These are phyloP conservation scores for Aspergillus versicolor DNA, from an alignment of 2,329 filamentous ascomycete genomes.

Conservation along the genomic window DNA sequence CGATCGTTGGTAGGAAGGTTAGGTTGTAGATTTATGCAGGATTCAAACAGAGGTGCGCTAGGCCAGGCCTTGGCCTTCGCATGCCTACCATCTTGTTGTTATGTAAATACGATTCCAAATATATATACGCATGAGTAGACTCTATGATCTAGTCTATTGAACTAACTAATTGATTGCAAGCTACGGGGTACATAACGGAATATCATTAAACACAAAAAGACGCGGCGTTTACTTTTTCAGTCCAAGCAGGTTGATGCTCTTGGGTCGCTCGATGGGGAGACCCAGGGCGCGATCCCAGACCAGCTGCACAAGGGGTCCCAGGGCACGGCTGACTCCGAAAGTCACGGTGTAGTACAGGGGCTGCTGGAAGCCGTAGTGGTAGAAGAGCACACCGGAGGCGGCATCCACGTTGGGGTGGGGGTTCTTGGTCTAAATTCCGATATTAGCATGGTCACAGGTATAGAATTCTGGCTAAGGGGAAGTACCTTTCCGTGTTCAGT, in stretches of 20 bases:
- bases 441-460: not conserved
- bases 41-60: not conserved
- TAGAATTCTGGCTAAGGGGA: not conserved
- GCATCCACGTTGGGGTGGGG: constrained; percentile 97
- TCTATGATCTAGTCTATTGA: constrained; percentile 10
- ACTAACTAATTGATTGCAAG: not conserved
- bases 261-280: constrained; percentile 93
- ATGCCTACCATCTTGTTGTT: not conserved
- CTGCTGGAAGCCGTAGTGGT: constrained; percentile 97
- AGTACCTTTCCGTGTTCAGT: constrained; percentile 84
- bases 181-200: not conserved
- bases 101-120: not conserved
- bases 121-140: not conserved
- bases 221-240: constrained; percentile 59
- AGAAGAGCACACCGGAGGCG: constrained; percentile 89
- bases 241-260: constrained; percentile 92
- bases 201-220: not conserved
- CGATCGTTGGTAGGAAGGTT: constrained; percentile 45
- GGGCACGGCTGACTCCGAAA: constrained; percentile 65
- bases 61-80: not conserved
- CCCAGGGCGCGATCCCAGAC: constrained; percentile 95
- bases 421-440: constrained; percentile 71
- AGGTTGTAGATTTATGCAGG: constrained; percentile 38
- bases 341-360: constrained; percentile 87
- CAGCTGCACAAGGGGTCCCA: constrained; percentile 89